Conservation (phyloP, 2,329 filamentous ascomycete species). For the Pseudopithomyces chartarum region DNA sequence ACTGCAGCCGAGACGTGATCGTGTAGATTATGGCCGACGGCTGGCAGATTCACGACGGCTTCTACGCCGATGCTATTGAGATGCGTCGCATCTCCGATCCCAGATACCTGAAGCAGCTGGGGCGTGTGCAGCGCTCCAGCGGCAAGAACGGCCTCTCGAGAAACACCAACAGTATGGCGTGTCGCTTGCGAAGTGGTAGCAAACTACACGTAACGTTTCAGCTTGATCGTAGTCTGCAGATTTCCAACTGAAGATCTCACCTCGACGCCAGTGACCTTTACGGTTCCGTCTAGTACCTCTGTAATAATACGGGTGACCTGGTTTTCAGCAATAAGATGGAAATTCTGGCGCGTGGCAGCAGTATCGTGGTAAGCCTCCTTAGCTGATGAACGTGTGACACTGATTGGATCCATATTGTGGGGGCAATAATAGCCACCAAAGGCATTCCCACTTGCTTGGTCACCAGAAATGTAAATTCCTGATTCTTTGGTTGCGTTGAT, state of each 20-base stretch:
- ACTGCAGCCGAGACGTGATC: conserved; percentile 21
- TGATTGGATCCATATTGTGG: conserved; percentile 21
- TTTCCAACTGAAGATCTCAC: no score
- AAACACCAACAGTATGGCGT: conserved; percentile 21
- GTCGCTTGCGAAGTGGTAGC: conserved; percentile 18
- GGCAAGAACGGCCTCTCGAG: conserved; percentile 29
- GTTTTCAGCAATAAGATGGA: conserved; percentile 23
- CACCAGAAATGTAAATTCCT: conserved; percentile 19
- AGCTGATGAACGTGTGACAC: conserved; percentile 23
- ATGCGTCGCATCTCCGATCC: conserved; percentile 28
- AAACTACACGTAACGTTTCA: conserved; percentile 14
- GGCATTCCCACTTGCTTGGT: conserved; percentile 26
- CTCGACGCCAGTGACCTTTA: conserved; percentile 24
- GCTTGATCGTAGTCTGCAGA: neutral
- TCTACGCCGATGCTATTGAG: conserved; percentile 24
- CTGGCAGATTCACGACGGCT: conserved; percentile 28
- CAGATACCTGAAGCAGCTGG: conserved; percentile 33
- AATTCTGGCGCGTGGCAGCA: conserved; percentile 22
- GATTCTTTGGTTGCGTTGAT: conserved; percentile 21
- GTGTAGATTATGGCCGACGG: conserved; percentile 31
- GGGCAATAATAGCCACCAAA: conserved; percentile 27
- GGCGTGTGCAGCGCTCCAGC: conserved; percentile 33
- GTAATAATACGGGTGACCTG: conserved; percentile 22
- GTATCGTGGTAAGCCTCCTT: conserved; percentile 26
- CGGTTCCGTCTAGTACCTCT: conserved; percentile 3